Base-by-base conservation (phyloP, 1,139 yeast species). In the Hansenula sp. region DNA sequence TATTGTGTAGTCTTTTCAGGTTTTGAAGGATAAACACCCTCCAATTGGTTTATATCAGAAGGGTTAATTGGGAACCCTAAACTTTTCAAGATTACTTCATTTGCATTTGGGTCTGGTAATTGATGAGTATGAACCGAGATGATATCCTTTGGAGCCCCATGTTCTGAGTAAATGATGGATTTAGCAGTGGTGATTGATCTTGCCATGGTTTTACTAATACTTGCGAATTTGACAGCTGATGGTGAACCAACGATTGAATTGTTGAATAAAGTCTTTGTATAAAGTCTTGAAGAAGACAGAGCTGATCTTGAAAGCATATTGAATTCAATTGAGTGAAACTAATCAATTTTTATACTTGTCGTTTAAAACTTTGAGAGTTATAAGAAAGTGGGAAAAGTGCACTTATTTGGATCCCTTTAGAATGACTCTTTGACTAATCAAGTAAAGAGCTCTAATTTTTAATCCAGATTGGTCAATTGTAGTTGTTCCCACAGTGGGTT, bases 61-160 rank as follows among this genome's bases (percentile, higher is more conserved):
- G 98, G 98, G 59, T 91, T 91, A 52, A 94, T 77, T 2, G 99
- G 98, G 43, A 94, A 81, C 0, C 96, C 98, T 47, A 93, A 68
- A 2, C 71, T 55, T 38, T 68, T 63, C 45, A 69, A 50, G 16
- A 70, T 59, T 18, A 69, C 44, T 38, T 67, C 62, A 24, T 63
- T 63, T 24, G 72, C 61, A 31, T 68, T 65, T 34, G 68, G 67
- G 41, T 76, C 77, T 43, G 72, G 75, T 41, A 82, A 70, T 40
- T 74, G 66, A 54, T 76, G 79, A 7, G 68, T 61, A 53, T 79
- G 84, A 30, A 80, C 70, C 47, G 67, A 68, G 47, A 82, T 66
- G 3, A 75, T 81, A 32, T 79, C 80, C 32, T 64, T 54, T 2
- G 88, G 88, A 41, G 76, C 81, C 12, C 88, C 87, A 53, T 81